phyloP scores from a whole-genome alignment of 768 basidiomycete genomes.

The Kwoniella pini region DNA sequence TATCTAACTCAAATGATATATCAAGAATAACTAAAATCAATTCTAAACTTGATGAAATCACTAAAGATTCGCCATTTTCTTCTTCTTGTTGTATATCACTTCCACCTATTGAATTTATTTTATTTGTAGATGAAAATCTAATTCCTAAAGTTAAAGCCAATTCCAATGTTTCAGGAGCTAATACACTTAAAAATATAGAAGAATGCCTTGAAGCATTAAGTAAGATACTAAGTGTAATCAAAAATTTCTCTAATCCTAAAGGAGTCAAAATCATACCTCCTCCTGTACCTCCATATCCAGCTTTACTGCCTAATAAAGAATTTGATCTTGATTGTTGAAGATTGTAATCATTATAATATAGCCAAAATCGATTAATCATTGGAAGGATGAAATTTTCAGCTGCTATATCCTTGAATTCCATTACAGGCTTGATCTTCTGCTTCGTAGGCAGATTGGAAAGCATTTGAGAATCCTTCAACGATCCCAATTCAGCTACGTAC shows the following conservation, averaged over 20 bases:
- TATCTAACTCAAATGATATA: constrained; percentile 72
- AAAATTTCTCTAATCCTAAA: constrained; percentile 70
- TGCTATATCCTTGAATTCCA: constrained; percentile 64
- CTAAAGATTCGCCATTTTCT: constrained; percentile 65
- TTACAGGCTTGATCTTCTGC: constrained; percentile 28
- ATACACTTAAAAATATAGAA: constrained; percentile 72
- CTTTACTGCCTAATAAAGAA: constrained; percentile 34
- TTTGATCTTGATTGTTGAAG: constrained; percentile 64
- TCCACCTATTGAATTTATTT: too few species aligned
- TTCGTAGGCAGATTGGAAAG: too few species aligned
- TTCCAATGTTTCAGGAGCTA: constrained; percentile 80
- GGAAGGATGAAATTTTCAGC: constrained; percentile 88
- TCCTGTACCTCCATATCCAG: constrained; percentile 67
- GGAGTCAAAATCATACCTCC: constrained; percentile 81
- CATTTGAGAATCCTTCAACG: constrained; percentile 29
- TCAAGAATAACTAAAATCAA: constrained; percentile 75
- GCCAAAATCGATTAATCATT: constrained; percentile 90
- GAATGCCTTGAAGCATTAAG: constrained; percentile 80
- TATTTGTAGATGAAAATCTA: constrained; percentile 40
- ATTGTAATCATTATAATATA: constrained; percentile 73
- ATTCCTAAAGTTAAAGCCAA: constrained; percentile 78
- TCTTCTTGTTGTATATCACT: too few species aligned
- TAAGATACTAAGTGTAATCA: constrained; percentile 74
- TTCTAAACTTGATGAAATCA: constrained; percentile 75
- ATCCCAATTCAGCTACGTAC: constrained; percentile 35